Evolutionary conservation across 2,329 filamentous ascomycete species (phyloP).

Genomic region (Sclerotinia trifoliorum): DNA sequence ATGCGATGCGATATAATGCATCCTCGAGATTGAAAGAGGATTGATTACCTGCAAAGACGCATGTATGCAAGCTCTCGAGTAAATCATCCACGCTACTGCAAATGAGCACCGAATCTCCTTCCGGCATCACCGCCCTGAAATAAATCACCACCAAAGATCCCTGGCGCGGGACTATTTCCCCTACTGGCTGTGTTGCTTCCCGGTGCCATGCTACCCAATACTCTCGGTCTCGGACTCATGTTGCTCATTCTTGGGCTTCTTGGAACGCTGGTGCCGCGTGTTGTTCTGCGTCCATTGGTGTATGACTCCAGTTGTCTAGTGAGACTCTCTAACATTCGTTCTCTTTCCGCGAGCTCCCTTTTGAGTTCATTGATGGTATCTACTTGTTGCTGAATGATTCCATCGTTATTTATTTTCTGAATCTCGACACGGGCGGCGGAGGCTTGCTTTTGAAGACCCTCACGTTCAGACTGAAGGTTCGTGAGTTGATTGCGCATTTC

Average conservation of each 20-base stretch:
- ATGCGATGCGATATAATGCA: neutral
- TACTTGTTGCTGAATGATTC: slow-evolving; percentile 27
- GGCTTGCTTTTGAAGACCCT: slow-evolving; percentile 29
- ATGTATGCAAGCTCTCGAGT: neutral
- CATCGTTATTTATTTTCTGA: slow-evolving; percentile 33
- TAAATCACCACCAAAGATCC: slow-evolving; percentile 20
- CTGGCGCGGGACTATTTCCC: slow-evolving; percentile 34
- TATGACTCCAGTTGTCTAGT: slow-evolving; percentile 42
- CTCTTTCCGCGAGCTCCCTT: slow-evolving; percentile 36
- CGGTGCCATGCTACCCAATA: slow-evolving; percentile 23
- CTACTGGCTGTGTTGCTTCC: slow-evolving; percentile 25
- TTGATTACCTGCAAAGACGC: too few relatives aligned
- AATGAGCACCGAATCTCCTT: slow-evolving; percentile 16
- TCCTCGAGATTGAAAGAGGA: neutral
- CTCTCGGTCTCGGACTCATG: slow-evolving; percentile 28
- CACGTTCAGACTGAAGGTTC: slow-evolving; percentile 27
- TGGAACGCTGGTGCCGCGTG: slow-evolving; percentile 36
- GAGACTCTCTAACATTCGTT: slow-evolving; percentile 43
- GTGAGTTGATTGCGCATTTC: slow-evolving; percentile 29
- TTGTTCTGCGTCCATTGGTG: slow-evolving; percentile 44
- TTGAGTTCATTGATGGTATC: slow-evolving; percentile 41
- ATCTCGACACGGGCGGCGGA: slow-evolving; percentile 35
- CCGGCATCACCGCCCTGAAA: slow-evolving; percentile 3
- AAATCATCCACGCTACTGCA: neutral
- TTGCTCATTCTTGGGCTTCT: slow-evolving; percentile 38